Base-by-base conservation (phyloP, 2,329 filamentous ascomycete genomes). In the Orbilia javanica region DNA sequence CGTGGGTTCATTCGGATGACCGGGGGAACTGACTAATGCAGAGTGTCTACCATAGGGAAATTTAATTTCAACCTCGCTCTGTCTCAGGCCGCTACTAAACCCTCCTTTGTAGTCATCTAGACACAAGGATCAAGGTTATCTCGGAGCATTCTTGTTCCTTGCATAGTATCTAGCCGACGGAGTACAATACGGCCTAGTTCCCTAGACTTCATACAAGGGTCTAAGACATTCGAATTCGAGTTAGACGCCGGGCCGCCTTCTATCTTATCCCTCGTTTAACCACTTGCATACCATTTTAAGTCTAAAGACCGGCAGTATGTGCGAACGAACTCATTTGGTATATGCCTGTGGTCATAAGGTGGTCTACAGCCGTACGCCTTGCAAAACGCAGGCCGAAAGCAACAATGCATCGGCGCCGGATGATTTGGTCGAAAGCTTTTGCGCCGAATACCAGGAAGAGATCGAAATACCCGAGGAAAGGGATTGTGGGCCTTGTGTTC, bases 281-380 rank as follows among this genome's bases (percentile, higher is more conserved):
- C 20, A 20, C 11, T 18, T 57, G 2, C 34, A 6, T 36, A 36
- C 7, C 10, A 10, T 36, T 36, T 36, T 36, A 10, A 10, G 7
- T 18, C 27, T n/a, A 15, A 31, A 10, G n/a, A 15, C 52, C 18
- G 31, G 7, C 25, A 46, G 5, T 15, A 73, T 73, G 70, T 73
- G 70, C 20, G 50, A 73, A 66, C 22, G 52, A 62, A 73, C 70
- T 5, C 50, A 57, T 42, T 29, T 73, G 7, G n/a, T 60, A 4
- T 63, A 73, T 22, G 36, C 11, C 29, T 65, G 60, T 39, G 60
- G 69, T 4, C 69, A 73, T 48, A 48, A 25, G 3, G 25, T 29
- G 8, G 46, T 73, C 25, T 27, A 65, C 36, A 73, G 44, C n/a
- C 63, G 52, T 6, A 62, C 36, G 1, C 67, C 70, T 25, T 73